Evolutionary conservation across 2,329 filamentous ascomycete species (phyloP).

Genomic region (Purpureocillium takamizusanense): DNA sequence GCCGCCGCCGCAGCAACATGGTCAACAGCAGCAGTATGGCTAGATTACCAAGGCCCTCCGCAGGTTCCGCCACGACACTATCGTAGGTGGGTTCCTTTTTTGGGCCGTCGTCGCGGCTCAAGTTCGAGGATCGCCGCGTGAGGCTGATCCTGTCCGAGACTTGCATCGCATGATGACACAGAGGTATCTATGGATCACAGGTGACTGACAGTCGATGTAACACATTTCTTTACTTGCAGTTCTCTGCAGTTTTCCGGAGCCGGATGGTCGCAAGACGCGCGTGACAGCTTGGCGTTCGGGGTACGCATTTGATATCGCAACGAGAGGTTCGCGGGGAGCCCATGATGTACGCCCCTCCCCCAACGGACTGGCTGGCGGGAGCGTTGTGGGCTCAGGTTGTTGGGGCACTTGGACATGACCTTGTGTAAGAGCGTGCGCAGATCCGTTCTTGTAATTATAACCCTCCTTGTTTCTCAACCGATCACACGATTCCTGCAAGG

Average conservation of each 20-base stretch:
- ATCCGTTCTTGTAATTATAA: background rate
- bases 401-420: no score
- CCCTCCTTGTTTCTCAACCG: background rate
- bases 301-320: background rate
- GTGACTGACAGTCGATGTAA: background rate
- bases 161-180: background rate
- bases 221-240: background rate
- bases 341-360: no score
- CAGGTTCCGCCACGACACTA: no score
- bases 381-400: no score
- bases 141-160: background rate
- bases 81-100: no score
- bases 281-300: background rate
- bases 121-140: no score
- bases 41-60: constrained; percentile 4
- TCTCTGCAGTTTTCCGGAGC: no score
- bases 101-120: no score
- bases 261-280: background rate
- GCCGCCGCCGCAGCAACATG: constrained; percentile 15
- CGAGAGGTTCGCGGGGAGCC: no score
- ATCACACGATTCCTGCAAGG: background rate
- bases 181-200: background rate
- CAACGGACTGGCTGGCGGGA: no score
- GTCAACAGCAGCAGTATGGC: constrained; percentile 18
- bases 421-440: background rate